Base-by-base conservation (phyloP, 495 filamentous ascomycete species). In the Lineolata rhizophorae region DNA sequence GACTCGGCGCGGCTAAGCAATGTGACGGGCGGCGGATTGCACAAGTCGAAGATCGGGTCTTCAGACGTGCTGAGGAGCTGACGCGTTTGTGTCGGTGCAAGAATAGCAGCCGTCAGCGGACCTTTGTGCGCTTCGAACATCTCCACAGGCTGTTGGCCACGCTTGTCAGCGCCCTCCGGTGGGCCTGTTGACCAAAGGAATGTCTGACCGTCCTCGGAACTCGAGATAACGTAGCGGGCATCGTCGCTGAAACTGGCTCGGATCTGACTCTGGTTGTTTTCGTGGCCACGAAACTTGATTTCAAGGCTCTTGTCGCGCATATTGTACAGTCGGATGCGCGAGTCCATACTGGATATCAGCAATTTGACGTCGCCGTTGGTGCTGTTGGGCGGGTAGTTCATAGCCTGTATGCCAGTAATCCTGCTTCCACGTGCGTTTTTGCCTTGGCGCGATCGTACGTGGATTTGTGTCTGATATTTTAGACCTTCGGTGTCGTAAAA, bases 381-480 rank as follows among this genome's bases (percentile, higher is more conserved):
- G 40, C 67, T 61, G 27, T 61, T 16, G 8, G 27, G 9, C 6
- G 27, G 27, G 27, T 67, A 56, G 17, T 49, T 51, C 37, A 75
- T 76, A 0, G 84, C 74, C 42, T 90, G 72, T 27, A 99, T 91
- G 16, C 82, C 83, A 0, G 87, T 95, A 42, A 99, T 91, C 53
- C 95, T 97, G 53, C 80, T 92, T 5, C 87, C 85, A 51, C 87
- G 93, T 1, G 85, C 78, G 42, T 94, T 95, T 45, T 79, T 78
- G 1, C 87, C 90, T 18, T 81, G 70, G 10, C 80, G 74, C 3
- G 83, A 92, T 30, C 81, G 67, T 14, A 93, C 84, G 39, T 92
- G 83, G 13, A 94, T 70, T 44, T 93, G 81, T 3, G 70, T 71
- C 37, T 74, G 67, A 21, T 72, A 68, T 45, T 80, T 90, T 28